Evolutionary conservation across 257 asterid genomes (phyloP).

Genomic region (Prunella vulgaris): DNA sequence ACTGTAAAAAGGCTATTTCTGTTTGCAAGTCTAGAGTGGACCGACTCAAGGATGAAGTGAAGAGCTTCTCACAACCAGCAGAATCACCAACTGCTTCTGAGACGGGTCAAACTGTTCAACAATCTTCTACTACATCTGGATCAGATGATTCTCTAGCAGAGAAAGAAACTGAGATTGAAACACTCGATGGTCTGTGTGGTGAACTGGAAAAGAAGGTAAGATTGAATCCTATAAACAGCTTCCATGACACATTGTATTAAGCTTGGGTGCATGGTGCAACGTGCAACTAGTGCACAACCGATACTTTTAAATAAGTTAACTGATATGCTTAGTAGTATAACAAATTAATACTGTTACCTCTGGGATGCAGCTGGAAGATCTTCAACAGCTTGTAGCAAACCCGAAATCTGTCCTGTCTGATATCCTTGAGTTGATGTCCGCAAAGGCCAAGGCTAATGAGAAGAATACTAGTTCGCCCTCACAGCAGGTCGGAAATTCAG

Average conservation of each 20-base stretch:
- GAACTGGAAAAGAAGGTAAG: constrained; percentile 85
- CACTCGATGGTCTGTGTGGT: constrained; percentile 57
- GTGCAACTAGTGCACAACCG: not conserved
- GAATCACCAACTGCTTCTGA: constrained; percentile 33
- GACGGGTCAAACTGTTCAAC: constrained; percentile 31
- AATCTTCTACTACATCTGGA: constrained; percentile 36
- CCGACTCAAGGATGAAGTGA: constrained; percentile 48
- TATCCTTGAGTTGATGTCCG: constrained; percentile 53
- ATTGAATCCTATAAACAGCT: too few species aligned
- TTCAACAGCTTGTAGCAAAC: constrained; percentile 67
- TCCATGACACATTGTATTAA: too few species aligned
- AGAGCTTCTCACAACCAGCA: constrained; percentile 25
- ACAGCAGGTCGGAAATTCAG: constrained; percentile 36
- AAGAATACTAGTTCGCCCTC: constrained; percentile 44
- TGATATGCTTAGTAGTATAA: too few species aligned
- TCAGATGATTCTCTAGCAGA: constrained; percentile 35
- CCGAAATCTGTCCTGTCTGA: constrained; percentile 73
- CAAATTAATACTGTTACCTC: not conserved
- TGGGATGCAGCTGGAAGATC: constrained; percentile 82
- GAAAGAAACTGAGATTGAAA: constrained; percentile 67
- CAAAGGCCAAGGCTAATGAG: constrained; percentile 46
- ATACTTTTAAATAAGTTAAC: too few species aligned
- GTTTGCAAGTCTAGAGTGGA: constrained; percentile 67
- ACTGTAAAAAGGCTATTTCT: constrained; percentile 74
- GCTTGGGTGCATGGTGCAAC: not conserved